Base-by-base conservation (phyloP, 2,329 filamentous ascomycete genomes). In the Aspergillus sp. region DNA sequence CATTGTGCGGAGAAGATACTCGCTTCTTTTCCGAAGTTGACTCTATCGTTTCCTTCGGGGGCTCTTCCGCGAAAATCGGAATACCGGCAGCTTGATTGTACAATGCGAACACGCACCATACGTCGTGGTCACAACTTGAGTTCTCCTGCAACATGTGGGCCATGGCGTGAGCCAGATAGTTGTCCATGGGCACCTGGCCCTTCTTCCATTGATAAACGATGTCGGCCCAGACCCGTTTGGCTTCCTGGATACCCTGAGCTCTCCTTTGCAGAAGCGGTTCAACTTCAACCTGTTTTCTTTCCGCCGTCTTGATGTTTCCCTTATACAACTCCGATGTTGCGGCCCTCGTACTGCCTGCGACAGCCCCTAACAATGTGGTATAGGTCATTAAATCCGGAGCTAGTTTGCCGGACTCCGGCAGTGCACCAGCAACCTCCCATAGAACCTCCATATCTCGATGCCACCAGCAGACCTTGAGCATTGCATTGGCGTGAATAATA, bases 401-500 rank as follows among this genome's bases (percentile, higher is more conserved):
- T 32, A 85, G 84, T 0, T 83, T 72, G 0, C 86, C 89, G 8
- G 73, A 78, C 13, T 88, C 83, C 15, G 92, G 89, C 59, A 94
- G 83, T 32, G 88, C 86, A n/a, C 86, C 83, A 47, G 88, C 86
- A 64, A 97, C 83, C 57, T 84, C 84, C 82, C 95, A 96, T 66
- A 98, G 79, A 15, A 88, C 85, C 66, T 96, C 92, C 74, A 96
- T 82, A 71, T 97, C 89, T 11, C 82, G 75, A 3, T 90, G 88
- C 59, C 86, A 83, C 51, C 88, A 85, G 73, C 93, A 98, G 8
- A 95, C 90, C 60, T 88, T 87, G 48, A 99, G 80, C n/a, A 92
- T 86, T 8, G 93, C 91, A 73, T 99, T 99, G 64, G 91, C 87
- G 71, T 98, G 95, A 59, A 91, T 90, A 38, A 88, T 89, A 66